A percentile compares a stretch with the other conserved stretches of the same genome.
Conservation (phyloP, 768 basidiomycete genomes). For the Sistotremastrum suecicum region DNA sequence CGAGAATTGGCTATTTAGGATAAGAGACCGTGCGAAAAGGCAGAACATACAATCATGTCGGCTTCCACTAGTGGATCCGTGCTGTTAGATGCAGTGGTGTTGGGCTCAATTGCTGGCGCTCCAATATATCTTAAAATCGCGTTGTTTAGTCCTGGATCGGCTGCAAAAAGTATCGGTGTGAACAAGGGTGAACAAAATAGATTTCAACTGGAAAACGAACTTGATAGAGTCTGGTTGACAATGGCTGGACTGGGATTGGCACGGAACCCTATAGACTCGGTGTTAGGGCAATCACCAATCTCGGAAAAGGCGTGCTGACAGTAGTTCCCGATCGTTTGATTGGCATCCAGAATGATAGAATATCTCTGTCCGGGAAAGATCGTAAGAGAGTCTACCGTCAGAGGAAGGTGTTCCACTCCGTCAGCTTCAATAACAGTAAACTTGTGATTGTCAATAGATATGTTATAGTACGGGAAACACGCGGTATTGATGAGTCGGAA, state of each 20-base stretch:
- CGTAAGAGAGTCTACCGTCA: constrained; percentile 23
- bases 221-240: no score
- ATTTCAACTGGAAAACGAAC: no score
- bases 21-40: no score
- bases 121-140: constrained; percentile 31
- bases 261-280: no score
- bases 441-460: constrained; percentile 32
- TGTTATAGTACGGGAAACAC: constrained; percentile 16
- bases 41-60: not conserved
- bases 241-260: no score
- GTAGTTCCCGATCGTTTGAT: constrained; percentile 29
- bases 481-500: no score
- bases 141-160: constrained; percentile 19
- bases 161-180: not conserved
- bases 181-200: no score
- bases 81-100: constrained; percentile 8
- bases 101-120: constrained; percentile 23
- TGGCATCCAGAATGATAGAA: constrained; percentile 25
- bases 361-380: constrained; percentile 29
- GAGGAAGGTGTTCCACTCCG: constrained; percentile 21
- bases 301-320: constrained; percentile 14
- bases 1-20: no score
- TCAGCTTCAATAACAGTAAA: constrained; percentile 30
- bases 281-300: no score
- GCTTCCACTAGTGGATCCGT: constrained; percentile 5